Evolutionary conservation across 108 stramenopile genomes (phyloP), one percentile per base, ranked within the genome.

Genomic region (Cafeteria roenbergensis): DNA sequence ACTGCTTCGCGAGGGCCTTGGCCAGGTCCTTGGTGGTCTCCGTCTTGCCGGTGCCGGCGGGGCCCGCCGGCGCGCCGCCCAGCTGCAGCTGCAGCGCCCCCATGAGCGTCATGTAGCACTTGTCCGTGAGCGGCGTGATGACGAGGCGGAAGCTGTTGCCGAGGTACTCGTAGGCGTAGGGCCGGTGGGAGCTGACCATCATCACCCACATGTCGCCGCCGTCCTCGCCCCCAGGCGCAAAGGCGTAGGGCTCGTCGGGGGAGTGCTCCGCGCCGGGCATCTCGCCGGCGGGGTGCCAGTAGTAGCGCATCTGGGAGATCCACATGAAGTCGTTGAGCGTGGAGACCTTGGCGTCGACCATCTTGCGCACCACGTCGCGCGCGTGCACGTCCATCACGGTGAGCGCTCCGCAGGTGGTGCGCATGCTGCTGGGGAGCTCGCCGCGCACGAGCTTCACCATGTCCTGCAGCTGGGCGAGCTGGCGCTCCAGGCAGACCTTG

Each of bases 61-160:
- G 84, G 0, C 84, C 84, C 35, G 83, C 83, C 8, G 82, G 83
- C 12, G 83, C 81, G 17, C 83, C 83, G 20, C 81, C 81, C 28
- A 83, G 71, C 34, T 68, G 73, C 80, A 83, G 79, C 64, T 79
- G 82, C 50, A 85, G 62, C 22, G 82, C 84, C n/a, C 82, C 82
- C 82, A 83, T 85, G 36, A 85, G 79, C 8, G 84, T 85, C 6
- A 85, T 57, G 73, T 85, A 85, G 69, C 80, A 83, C 66, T 83
- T 83, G 52, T 83, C 80, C 34, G 81, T 84, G 29, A 82, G 62
- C 32, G 81, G 83, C 17, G 84, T 85, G 58, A 85, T 85, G 54
- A 85, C 84, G 22, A 85, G 75, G 0, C 84, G 72, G 60, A 75
- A 78, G 17, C 75, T 70, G 65, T 83, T 82, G 25, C 84, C 84